Evolutionary conservation across 1,284 basidiomycete genomes (phyloP).

Genomic region (Xerocomus tenax): DNA sequence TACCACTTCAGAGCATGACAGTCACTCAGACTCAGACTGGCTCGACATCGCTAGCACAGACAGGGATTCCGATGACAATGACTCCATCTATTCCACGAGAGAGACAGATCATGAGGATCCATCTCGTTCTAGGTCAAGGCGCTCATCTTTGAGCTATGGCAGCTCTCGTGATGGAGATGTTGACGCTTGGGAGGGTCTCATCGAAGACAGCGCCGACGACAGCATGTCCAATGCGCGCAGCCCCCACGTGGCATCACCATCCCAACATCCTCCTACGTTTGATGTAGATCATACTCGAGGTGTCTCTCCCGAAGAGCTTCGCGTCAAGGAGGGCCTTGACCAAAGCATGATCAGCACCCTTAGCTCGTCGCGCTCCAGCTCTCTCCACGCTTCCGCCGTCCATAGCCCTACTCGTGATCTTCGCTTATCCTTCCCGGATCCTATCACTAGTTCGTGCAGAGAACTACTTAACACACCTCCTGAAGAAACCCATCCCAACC

Average conservation of each 20-base stretch:
- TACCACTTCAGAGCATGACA: slow-evolving; percentile 52
- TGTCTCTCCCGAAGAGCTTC: slow-evolving; percentile 45
- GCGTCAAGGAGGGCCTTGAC: slow-evolving; percentile 61
- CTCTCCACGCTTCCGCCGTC: slow-evolving; percentile 44
- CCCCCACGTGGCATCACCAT: slow-evolving; percentile 24
- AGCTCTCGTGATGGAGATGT: slow-evolving; percentile 59
- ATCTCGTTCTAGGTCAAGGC: slow-evolving; percentile 49
- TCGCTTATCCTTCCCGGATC: slow-evolving; percentile 68
- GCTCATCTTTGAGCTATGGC: slow-evolving; percentile 56
- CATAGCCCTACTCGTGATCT: slow-evolving; percentile 59
- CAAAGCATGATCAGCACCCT: slow-evolving; percentile 72
- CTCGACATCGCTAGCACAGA: slow-evolving; percentile 58
- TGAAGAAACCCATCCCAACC: slow-evolving; percentile 22
- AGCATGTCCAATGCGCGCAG: slow-evolving; percentile 26
- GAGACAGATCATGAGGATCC: slow-evolving; percentile 53
- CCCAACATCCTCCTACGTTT: slow-evolving; percentile 23
- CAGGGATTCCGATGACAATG: slow-evolving; percentile 59
- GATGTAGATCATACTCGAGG: slow-evolving; percentile 26
- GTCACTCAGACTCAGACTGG: slow-evolving; percentile 70
- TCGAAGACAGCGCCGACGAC: slow-evolving; percentile 51
- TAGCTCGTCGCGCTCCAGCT: slow-evolving; percentile 58
- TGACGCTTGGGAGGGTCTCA: slow-evolving; percentile 66
- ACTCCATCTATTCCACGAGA: slow-evolving; percentile 47
- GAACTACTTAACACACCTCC: slow-evolving; percentile 24
- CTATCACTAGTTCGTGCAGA: slow-evolving; percentile 57